These are phyloP conservation scores for Neopestalotiopsis rosae DNA, from an alignment of 2,329 filamentous ascomycete species.

Conservation along the genomic window DNA sequence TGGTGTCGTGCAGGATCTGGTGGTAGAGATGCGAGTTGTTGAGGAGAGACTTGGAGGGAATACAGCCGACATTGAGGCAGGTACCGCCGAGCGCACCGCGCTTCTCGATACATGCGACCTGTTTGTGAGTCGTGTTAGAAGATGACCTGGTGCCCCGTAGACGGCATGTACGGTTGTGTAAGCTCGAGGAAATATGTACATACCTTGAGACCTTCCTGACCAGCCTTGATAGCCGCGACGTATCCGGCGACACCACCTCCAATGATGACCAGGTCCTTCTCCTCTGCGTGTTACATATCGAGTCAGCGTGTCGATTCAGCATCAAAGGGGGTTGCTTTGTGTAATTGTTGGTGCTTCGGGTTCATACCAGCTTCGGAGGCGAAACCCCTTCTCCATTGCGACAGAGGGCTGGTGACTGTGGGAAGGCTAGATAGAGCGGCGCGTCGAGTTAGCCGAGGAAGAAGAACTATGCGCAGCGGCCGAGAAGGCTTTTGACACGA, in stretches of 20 bases:
- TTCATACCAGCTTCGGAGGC: conserved; percentile 59
- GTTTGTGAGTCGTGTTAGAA: conserved; percentile 23
- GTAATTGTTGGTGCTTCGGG: background rate
- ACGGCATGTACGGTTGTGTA: background rate
- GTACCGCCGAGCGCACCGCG: conserved; percentile 93
- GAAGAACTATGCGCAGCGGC: background rate
- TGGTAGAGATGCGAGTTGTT: conserved; percentile 99
- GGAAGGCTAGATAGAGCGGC: conserved; percentile 47
- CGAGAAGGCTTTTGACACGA: conserved; percentile 14
- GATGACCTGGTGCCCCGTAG: background rate
- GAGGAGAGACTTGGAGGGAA: conserved; percentile 98
- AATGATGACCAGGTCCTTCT: conserved; percentile 97
- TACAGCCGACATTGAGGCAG: conserved; percentile 98
- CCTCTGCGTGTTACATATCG: conserved; percentile 62
- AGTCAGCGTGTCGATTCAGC: conserved; percentile 53
- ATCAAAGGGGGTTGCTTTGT: conserved; percentile 23
- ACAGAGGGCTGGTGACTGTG: conserved; percentile 48
- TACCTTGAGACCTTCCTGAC: conserved; percentile 96
- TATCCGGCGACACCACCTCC: conserved; percentile 98
- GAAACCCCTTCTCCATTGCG: conserved; percentile 63
- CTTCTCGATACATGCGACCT: conserved; percentile 98
- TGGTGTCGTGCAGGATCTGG: conserved; percentile 95
- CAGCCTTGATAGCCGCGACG: conserved; percentile 98
- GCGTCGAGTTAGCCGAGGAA: background rate
- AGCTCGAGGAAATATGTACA: conserved; percentile 21